Conservation (phyloP, 1,284 basidiomycete species). For the Entoloma clypeatum region DNA sequence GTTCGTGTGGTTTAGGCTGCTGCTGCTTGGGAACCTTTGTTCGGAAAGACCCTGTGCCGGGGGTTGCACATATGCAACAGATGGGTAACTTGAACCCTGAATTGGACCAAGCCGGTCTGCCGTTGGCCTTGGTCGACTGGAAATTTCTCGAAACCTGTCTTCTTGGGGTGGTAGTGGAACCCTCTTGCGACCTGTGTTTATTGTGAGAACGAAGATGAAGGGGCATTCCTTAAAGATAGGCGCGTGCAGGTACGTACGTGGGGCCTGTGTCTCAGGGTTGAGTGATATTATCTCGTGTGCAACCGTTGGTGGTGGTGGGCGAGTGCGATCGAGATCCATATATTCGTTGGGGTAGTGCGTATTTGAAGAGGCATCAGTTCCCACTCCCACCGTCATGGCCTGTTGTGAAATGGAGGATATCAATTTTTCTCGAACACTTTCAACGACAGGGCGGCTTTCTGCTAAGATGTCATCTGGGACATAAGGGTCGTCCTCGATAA, state of each 20-base stretch:
- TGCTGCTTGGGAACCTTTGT: too few species aligned
- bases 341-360: constrained; percentile 7
- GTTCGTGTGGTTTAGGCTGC: constrained; percentile 4
- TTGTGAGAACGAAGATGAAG: constrained; percentile 9
- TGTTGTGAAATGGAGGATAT: constrained; percentile 11
- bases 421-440: constrained; percentile 13
- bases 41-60: too few species aligned
- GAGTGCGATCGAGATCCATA: constrained; percentile 9
- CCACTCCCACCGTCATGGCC: constrained; percentile 1
- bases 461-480: constrained; percentile 19
- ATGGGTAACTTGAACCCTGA: constrained; percentile 9
- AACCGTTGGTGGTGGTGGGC: not conserved
- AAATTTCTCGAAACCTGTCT: constrained; percentile 26
- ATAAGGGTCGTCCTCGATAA: constrained; percentile 21
- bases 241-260: constrained; percentile 24
- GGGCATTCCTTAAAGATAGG: constrained; percentile 8
- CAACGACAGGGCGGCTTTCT: constrained; percentile 10
- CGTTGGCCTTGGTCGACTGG: constrained; percentile 11
- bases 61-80: constrained; percentile 5
- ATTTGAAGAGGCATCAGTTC: not conserved
- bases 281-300: constrained; percentile 12
- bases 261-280: constrained; percentile 10
- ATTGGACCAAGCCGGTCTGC: constrained; percentile 1
- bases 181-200: constrained; percentile 26
- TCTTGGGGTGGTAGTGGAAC: constrained; percentile 32